Evolutionary conservation across 2,329 filamentous ascomycete genomes (phyloP).

Genomic region (Ophiognomonia clavigignenti-juglandacearum): DNA sequence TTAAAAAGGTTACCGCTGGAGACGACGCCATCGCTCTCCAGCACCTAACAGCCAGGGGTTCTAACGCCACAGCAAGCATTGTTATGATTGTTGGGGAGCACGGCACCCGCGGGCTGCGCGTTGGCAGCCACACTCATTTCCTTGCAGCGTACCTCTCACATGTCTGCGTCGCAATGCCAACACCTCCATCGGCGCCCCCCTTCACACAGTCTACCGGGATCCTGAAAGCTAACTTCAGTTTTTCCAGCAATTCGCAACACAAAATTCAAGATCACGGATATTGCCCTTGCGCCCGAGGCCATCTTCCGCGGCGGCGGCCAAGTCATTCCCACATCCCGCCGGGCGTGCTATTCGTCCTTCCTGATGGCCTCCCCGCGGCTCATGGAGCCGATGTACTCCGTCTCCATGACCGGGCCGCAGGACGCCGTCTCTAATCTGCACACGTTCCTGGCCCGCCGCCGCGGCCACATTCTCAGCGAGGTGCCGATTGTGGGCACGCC

Average conservation of each 20-base stretch:
- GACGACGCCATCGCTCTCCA: not conserved
- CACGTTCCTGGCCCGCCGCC: slow-evolving; percentile 80
- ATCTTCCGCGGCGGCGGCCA: slow-evolving; percentile 95
- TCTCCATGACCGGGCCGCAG: slow-evolving; percentile 87
- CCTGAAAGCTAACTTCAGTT: slow-evolving; percentile 1
- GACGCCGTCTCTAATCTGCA: slow-evolving; percentile 86
- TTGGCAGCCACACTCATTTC: slow-evolving; percentile 7
- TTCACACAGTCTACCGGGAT: not conserved
- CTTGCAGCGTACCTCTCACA: slow-evolving; percentile 9
- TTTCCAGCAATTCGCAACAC: slow-evolving; percentile 83
- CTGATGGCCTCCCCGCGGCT: slow-evolving; percentile 93
- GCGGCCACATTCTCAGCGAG: slow-evolving; percentile 92
- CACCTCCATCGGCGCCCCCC: not conserved
- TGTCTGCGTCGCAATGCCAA: not conserved
- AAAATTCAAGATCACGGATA: slow-evolving; percentile 94
- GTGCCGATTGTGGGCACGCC: slow-evolving; percentile 91
- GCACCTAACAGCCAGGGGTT: slow-evolving; percentile 1
- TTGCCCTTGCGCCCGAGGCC: slow-evolving; percentile 78
- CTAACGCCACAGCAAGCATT: not conserved
- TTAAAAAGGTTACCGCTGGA: slow-evolving; percentile 6
- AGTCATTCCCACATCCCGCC: slow-evolving; percentile 90
- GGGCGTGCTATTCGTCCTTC: slow-evolving; percentile 93
- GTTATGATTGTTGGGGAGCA: not conserved
- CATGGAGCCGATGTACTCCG: slow-evolving; percentile 94
- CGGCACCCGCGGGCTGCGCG: slow-evolving; percentile 13